Conservation (phyloP, 257 asterid species). For the Ballota nigra region DNA sequence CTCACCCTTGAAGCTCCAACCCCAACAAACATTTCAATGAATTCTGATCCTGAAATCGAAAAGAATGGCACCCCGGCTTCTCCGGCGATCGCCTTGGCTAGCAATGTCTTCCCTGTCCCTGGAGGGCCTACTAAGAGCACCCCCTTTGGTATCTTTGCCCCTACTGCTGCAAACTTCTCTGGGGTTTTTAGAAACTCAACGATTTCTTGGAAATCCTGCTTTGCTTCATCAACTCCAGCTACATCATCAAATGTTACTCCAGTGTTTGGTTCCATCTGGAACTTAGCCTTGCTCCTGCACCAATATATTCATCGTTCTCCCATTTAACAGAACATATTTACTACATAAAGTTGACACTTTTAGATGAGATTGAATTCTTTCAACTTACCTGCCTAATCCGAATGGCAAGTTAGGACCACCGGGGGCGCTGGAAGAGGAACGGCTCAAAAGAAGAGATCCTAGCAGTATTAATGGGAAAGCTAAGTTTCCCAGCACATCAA, state of each 20-base stretch:
- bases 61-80: slow-evolving; percentile 76
- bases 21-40: slow-evolving; percentile 78
- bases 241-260: slow-evolving; percentile 70
- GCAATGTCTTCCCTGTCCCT: slow-evolving; percentile 70
- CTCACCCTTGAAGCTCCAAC: slow-evolving; percentile 76
- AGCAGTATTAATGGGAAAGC: slow-evolving; percentile 59
- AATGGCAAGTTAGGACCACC: slow-evolving; percentile 69
- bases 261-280: slow-evolving; percentile 72
- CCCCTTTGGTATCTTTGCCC: slow-evolving; percentile 61
- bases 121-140: slow-evolving; percentile 64
- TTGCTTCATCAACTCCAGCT: slow-evolving; percentile 80
- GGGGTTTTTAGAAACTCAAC: slow-evolving; percentile 63
- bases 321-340: not conserved
- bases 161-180: slow-evolving; percentile 61
- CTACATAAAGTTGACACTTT: no score
- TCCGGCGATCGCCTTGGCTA: slow-evolving; percentile 72
- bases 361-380: no score
- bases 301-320: not conserved
- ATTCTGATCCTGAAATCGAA: slow-evolving; percentile 66
- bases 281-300: slow-evolving; percentile 64
- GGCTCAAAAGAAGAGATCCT: slow-evolving; percentile 41
- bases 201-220: slow-evolving; percentile 58
- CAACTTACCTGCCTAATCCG: slow-evolving; percentile 67
- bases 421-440: slow-evolving; percentile 36
- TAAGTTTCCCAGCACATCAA: slow-evolving; percentile 52